phyloP scores from a whole-genome alignment of 139 green algal species.

The Mesostigma viride region DNA sequence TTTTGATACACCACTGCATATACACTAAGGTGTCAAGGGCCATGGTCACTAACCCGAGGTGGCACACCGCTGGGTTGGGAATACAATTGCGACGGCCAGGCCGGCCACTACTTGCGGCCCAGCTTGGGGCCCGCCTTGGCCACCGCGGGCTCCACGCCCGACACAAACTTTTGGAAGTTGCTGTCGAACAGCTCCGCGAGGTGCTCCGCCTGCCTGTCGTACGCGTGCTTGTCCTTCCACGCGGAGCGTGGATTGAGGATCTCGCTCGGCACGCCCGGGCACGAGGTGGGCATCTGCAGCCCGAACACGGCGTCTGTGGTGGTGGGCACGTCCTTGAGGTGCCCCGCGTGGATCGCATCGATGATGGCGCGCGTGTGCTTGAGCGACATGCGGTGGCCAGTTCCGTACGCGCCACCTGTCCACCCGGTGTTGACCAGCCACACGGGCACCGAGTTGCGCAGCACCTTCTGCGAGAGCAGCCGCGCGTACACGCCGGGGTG shows the following conservation, averaged over 20 bases:
- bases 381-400: slow-evolving; percentile 78
- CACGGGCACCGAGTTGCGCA: slow-evolving; percentile 54
- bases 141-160: neutral
- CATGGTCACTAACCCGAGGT: too few species aligned
- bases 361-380: slow-evolving; percentile 87
- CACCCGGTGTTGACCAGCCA: slow-evolving; percentile 83
- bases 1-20: too few species aligned
- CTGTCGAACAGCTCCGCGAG: neutral
- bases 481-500: slow-evolving; percentile 72
- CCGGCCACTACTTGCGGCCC: too few species aligned
- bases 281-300: slow-evolving; percentile 55
- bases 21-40: too few species aligned
- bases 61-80: too few species aligned
- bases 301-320: slow-evolving; percentile 61
- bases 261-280: slow-evolving; percentile 50
- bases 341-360: slow-evolving; percentile 82
- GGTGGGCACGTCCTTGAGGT: slow-evolving; percentile 50
- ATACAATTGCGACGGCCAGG: too few species aligned
- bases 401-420: slow-evolving; percentile 57
- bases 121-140: neutral
- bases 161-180: slow-evolving; percentile 10
- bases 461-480: slow-evolving; percentile 80
- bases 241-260: slow-evolving; percentile 42
- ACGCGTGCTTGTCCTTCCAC: slow-evolving; percentile 7
- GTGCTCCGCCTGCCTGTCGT: neutral